phyloP scores from a whole-genome alignment of 139 green algal species.

The Penium margaritaceum region DNA sequence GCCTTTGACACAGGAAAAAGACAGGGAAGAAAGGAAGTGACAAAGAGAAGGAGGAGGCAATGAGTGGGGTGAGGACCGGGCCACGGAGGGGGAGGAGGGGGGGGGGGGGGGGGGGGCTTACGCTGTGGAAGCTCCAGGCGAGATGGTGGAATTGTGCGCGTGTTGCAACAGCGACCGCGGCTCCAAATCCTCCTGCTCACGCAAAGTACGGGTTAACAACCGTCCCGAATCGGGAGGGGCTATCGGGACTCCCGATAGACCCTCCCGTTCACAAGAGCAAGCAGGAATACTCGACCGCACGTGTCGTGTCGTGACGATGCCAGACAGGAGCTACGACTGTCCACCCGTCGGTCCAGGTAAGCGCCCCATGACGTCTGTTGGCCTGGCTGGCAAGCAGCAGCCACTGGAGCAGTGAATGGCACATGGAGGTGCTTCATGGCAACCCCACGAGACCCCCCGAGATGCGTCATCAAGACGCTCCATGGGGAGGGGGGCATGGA shows the following conservation, averaged over 20 bases:
- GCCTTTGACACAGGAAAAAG: too few species aligned
- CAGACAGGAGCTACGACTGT: not conserved
- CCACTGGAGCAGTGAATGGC: too few species aligned
- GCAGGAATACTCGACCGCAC: not conserved
- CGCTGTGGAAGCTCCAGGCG: conserved; percentile 27
- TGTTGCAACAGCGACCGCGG: conserved; percentile 6
- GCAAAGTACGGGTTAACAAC: not conserved
- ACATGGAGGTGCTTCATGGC: too few species aligned
- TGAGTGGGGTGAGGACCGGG: not conserved
- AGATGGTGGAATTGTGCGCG: conserved; percentile 4
- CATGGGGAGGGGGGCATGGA: not conserved
- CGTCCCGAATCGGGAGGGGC: too few species aligned
- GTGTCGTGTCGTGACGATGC: not conserved
- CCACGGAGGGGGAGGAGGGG: not conserved
- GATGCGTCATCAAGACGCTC: too few species aligned
- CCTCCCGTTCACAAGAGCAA: not conserved
- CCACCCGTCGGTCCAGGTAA: not conserved
- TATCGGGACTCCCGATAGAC: too few species aligned
- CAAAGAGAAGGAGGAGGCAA: not conserved
- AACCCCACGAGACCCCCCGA: too few species aligned
- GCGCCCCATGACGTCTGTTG: not conserved
- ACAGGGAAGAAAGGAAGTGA: not conserved
- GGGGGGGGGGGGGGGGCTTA: conserved; percentile 8
- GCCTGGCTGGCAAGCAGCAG: too few species aligned
- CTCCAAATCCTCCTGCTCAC: conserved; percentile 3